Percentiles rank a stretch among this genome's conserved stretches.
These are phyloP conservation scores for Cercospora citrullina DNA, from an alignment of 2,329 filamentous ascomycete species.

Conservation along the genomic window DNA sequence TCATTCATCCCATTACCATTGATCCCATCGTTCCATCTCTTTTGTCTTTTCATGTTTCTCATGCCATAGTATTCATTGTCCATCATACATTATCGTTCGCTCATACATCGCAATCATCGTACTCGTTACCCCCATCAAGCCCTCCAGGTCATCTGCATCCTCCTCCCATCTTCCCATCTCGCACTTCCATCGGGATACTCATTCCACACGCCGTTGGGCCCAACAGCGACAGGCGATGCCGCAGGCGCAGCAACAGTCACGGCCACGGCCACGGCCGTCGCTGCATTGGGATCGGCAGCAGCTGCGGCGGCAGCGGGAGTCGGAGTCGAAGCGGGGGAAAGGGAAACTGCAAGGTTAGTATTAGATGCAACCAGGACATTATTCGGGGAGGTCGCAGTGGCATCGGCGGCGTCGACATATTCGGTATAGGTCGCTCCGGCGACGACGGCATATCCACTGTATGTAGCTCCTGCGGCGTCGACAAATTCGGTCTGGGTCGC, in stretches of 20 bases:
- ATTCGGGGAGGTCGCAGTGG: background rate
- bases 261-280: background rate
- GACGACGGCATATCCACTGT: background rate
- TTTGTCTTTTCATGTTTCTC: background rate
- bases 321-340: background rate
- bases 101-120: background rate
- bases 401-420: background rate
- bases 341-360: background rate
- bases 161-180: background rate
- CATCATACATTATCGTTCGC: background rate
- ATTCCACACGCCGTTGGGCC: background rate
- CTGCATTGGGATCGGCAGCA: background rate
- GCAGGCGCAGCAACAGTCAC: background rate
- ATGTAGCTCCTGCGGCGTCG: background rate
- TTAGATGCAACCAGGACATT: background rate
- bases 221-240: background rate
- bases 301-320: background rate
- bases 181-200: background rate
- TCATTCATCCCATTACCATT: background rate
- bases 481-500: background rate
- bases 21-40: background rate
- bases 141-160: background rate
- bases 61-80: background rate
- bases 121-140: no score
- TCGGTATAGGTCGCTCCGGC: background rate